A percentile compares a stretch with the other conserved stretches of the same genome.
These are phyloP conservation scores for Albugo laibachii DNA, from an alignment of 352 stramenopile genomes.

Conservation along the genomic window DNA sequence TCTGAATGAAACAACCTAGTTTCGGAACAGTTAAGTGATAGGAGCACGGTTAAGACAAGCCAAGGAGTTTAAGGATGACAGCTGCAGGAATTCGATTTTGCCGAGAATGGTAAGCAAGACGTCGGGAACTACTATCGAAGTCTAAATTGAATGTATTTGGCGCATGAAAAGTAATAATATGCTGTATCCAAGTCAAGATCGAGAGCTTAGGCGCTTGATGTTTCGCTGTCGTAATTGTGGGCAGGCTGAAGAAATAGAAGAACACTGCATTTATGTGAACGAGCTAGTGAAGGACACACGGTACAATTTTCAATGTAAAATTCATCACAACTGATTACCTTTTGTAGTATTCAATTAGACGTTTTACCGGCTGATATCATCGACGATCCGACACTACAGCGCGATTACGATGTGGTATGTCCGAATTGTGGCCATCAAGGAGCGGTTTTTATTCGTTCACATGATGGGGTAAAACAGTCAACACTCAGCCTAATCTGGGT, in stretches of 20 bases:
- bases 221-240: slow-evolving; percentile 78
- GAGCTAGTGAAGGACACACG: slow-evolving; percentile 77
- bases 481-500: slow-evolving; percentile 78
- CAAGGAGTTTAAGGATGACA: slow-evolving; percentile 7
- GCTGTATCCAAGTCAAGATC: slow-evolving; percentile 80
- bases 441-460: slow-evolving; percentile 73
- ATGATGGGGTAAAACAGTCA: slow-evolving; percentile 75
- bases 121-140: background rate
- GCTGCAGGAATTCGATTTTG: slow-evolving; percentile 77
- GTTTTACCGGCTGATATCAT: slow-evolving; percentile 73
- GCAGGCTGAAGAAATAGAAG: slow-evolving; percentile 68
- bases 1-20: too few relatives aligned
- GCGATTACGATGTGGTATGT: slow-evolving; percentile 70
- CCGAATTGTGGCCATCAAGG: slow-evolving; percentile 59
- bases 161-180: slow-evolving; percentile 68
- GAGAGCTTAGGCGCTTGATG: slow-evolving; percentile 61
- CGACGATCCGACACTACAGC: slow-evolving; percentile 75
- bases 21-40: too few relatives aligned
- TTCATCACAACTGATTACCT: background rate
- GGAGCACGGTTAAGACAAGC: background rate
- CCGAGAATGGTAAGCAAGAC: slow-evolving; percentile 51
- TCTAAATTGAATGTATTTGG: background rate
- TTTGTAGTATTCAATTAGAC: slow-evolving; percentile 50
- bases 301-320: slow-evolving; percentile 12
- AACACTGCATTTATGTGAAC: slow-evolving; percentile 85